Evolutionary conservation across 306 rosid genomes (phyloP).

Genomic region (Prunus campanulata): DNA sequence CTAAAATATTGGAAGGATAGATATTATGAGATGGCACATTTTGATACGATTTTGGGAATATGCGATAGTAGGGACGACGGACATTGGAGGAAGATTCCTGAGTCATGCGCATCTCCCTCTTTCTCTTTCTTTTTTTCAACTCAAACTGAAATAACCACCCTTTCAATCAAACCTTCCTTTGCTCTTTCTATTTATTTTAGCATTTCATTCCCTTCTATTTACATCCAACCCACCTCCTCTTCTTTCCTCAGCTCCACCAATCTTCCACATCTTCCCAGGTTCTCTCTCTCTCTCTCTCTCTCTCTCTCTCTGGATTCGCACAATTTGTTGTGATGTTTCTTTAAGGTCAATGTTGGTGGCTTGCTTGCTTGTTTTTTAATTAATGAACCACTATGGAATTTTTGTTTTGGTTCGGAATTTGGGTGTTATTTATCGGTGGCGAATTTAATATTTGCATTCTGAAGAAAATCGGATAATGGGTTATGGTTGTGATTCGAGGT

Average conservation of each 20-base stretch:
- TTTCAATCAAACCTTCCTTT: not conserved
- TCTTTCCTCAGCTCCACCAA: slow-evolving; percentile 8
- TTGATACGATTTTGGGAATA: slow-evolving; percentile 2
- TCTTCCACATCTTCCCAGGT: slow-evolving; percentile 40
- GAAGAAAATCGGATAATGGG: not conserved
- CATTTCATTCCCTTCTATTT: not conserved
- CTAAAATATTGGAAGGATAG: not conserved
- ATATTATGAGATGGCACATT: not conserved
- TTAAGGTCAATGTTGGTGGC: slow-evolving; percentile 3
- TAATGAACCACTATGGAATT: not conserved
- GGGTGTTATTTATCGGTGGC: not conserved
- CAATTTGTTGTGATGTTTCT: not conserved
- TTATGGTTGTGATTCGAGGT: not conserved
- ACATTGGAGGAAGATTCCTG: not conserved
- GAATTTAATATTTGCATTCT: not conserved
- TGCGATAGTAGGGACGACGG: not conserved
- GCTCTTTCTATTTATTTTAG: not conserved
- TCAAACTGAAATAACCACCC: slow-evolving; percentile 1
- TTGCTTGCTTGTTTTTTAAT: not conserved
- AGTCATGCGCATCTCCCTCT: slow-evolving; percentile 2
- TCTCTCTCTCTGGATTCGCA: not conserved
- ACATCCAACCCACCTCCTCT: not conserved
- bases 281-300: not conserved
- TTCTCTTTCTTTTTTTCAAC: slow-evolving; percentile 16
- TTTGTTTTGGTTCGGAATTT: not conserved